These are phyloP conservation scores for Lojkania enalia DNA, from an alignment of 2,329 filamentous ascomycete species.

Conservation along the genomic window DNA sequence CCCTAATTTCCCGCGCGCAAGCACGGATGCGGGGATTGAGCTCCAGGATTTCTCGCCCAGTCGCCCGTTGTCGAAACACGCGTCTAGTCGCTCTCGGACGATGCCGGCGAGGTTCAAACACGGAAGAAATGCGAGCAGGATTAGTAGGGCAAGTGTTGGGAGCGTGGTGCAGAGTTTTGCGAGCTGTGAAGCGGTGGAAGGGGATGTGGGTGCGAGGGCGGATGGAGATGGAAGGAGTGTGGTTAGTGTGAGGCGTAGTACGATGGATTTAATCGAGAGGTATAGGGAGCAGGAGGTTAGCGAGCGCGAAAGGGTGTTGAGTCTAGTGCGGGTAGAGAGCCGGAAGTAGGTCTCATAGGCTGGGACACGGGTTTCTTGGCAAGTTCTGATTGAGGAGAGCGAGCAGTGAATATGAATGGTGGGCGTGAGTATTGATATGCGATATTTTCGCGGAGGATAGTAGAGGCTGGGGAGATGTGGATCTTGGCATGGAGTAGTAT, in stretches of 20 bases:
- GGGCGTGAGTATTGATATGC: too few species aligned
- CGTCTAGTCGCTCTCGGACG: slow-evolving; percentile 19
- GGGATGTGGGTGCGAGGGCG: slow-evolving; percentile 14
- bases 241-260: slow-evolving; percentile 45
- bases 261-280: slow-evolving; percentile 45
- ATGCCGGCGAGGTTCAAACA: slow-evolving; percentile 20
- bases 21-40: slow-evolving; percentile 18
- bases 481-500: too few species aligned
- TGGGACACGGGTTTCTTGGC: too few species aligned
- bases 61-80: slow-evolving; percentile 21
- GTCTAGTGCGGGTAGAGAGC: slow-evolving; percentile 19
- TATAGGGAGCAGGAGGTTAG: slow-evolving; percentile 41
- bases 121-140: slow-evolving; percentile 25
- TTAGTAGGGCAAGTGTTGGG: slow-evolving; percentile 24
- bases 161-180: slow-evolving; percentile 23
- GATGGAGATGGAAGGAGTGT: slow-evolving; percentile 29
- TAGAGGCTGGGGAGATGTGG: too few species aligned
- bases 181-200: slow-evolving; percentile 9
- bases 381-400: too few species aligned
- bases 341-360: not conserved
- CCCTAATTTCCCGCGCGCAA: slow-evolving; percentile 29
- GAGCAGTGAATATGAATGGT: too few species aligned
- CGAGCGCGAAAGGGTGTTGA: slow-evolving; percentile 38
- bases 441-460: too few species aligned
- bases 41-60: slow-evolving; percentile 19